phyloP scores from a whole-genome alignment of 257 asterid genomes.

The Plectranthus barbatus region DNA sequence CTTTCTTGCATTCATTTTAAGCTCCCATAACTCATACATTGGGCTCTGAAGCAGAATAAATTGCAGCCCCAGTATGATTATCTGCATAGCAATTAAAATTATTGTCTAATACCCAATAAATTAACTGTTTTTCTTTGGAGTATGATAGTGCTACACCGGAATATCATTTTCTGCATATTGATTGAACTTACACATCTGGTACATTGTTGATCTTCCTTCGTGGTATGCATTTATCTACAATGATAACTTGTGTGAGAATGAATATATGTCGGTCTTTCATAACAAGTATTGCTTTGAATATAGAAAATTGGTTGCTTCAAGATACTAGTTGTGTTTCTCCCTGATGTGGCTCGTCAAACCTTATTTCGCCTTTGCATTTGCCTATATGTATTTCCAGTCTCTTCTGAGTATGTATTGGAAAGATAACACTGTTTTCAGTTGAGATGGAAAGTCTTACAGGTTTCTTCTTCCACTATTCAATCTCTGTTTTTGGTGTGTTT shows the following conservation, averaged over 20 bases:
- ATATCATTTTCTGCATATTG: neutral
- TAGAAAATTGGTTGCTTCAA: neutral
- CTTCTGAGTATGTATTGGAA: neutral
- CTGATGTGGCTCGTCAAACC: neutral
- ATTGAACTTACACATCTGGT: neutral
- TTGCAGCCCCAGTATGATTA: neutral
- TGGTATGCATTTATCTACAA: too few species aligned
- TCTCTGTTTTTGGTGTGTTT: constrained; percentile 1
- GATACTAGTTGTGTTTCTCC: neutral
- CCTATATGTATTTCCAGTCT: neutral
- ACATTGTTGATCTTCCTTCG: neutral
- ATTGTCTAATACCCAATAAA: neutral
- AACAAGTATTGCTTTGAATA: neutral
- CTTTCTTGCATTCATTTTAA: neutral
- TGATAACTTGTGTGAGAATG: neutral
- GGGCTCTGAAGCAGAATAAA: neutral
- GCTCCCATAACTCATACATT: neutral
- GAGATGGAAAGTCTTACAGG: neutral
- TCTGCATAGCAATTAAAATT: neutral
- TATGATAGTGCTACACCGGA: neutral
- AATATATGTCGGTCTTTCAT: too few species aligned
- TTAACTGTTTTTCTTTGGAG: neutral
- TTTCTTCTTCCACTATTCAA: neutral
- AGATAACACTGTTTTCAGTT: neutral
- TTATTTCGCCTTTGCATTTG: too few species aligned